A percentile compares a stretch with the other conserved stretches of the same genome.
Conservation (phyloP, 495 filamentous ascomycete species). For the Podospora tetraspora region DNA sequence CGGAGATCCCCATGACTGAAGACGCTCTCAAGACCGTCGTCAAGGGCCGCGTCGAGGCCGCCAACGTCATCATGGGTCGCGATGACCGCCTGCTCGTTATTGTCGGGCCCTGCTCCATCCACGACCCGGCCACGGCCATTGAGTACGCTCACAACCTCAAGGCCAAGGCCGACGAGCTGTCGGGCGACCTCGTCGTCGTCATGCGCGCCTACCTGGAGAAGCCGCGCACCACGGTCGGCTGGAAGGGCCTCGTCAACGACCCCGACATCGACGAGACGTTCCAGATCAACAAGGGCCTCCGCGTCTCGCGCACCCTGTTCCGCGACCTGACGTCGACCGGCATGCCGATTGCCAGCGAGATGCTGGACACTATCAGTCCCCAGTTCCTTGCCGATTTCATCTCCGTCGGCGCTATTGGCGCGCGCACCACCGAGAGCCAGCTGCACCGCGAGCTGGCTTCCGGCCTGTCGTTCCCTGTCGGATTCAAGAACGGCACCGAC, state of each 20-base stretch:
- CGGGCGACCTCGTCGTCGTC: slow-evolving; percentile 79
- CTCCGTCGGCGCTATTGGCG: slow-evolving; percentile 92
- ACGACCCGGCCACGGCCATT: slow-evolving; percentile 81
- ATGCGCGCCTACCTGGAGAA: slow-evolving; percentile 99
- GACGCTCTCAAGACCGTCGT: slow-evolving; percentile 64
- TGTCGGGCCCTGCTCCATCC: slow-evolving; percentile 93
- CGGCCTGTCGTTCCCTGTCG: slow-evolving; percentile 96
- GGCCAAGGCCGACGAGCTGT: slow-evolving; percentile 64
- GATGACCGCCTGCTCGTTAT: slow-evolving; percentile 90
- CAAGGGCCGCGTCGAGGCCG: slow-evolving; percentile 73
- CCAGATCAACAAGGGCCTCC: slow-evolving; percentile 98
- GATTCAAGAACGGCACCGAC: slow-evolving; percentile 99
- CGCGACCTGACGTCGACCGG: slow-evolving; percentile 77
- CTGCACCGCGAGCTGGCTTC: slow-evolving; percentile 92
- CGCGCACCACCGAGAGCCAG: slow-evolving; percentile 95
- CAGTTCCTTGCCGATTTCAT: slow-evolving; percentile 90
- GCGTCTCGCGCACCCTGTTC: slow-evolving; percentile 84
- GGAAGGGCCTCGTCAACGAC: slow-evolving; percentile 99
- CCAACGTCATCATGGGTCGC: slow-evolving; percentile 69
- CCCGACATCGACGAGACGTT: slow-evolving; percentile 95
- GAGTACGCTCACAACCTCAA: slow-evolving; percentile 81
- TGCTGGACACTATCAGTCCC: slow-evolving; percentile 98
- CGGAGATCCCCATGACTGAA: slow-evolving; percentile 77
- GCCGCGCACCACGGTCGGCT: slow-evolving; percentile 96
- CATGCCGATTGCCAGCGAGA: slow-evolving; percentile 92